Evolutionary conservation across 345 rosid species (phyloP).

Genomic region (Citrus reticulata): DNA sequence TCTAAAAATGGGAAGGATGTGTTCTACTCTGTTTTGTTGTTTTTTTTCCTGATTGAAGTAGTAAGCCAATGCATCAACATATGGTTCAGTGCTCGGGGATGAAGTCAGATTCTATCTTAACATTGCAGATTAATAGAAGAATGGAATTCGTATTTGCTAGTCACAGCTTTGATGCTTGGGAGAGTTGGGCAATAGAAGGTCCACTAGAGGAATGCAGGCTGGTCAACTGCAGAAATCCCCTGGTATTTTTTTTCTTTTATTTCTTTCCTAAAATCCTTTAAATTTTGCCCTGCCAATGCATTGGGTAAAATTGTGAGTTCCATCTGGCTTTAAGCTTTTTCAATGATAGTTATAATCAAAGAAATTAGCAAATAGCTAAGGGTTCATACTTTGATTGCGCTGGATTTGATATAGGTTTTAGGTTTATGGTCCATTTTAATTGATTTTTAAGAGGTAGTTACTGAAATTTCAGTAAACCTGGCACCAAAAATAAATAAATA

Average conservation of each 20-base stretch:
- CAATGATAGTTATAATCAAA: background rate
- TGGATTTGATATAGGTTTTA: background rate
- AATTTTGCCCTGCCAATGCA: background rate
- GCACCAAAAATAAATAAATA: no score
- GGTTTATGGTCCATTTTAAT: background rate
- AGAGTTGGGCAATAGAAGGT: slow-evolving; percentile 96
- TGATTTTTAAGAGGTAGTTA: background rate
- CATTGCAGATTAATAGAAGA: slow-evolving; percentile 82
- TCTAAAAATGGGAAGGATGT: background rate
- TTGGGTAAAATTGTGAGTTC: background rate
- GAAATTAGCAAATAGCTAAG: background rate
- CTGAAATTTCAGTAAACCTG: background rate
- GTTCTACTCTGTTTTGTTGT: background rate
- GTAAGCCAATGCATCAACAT: background rate
- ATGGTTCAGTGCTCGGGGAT: background rate
- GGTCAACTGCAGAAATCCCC: slow-evolving; percentile 80
- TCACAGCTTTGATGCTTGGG: slow-evolving; percentile 99
- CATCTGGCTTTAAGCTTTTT: background rate
- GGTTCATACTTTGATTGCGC: no score
- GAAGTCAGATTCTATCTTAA: slow-evolving; percentile 5
- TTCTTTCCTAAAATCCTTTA: background rate
- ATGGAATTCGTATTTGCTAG: slow-evolving; percentile 98
- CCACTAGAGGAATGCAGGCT: slow-evolving; percentile 83
- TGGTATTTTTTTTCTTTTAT: slow-evolving; percentile 33
- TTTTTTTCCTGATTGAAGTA: slow-evolving; percentile 6